phyloP scores from a whole-genome alignment of 139 green algal genomes.

The Tetraselmis chui region DNA sequence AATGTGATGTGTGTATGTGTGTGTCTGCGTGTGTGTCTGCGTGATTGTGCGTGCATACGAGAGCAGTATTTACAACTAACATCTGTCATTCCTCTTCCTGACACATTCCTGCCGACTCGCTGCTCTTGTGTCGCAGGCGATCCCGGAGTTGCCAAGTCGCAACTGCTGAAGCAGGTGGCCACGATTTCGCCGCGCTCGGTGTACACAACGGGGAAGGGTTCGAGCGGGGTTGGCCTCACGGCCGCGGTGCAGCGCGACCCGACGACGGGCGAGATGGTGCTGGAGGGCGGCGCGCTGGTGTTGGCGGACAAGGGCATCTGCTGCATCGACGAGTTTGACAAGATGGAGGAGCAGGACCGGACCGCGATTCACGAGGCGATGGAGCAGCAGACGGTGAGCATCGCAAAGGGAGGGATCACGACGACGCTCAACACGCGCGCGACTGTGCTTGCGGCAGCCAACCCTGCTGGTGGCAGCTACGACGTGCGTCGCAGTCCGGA shows the following conservation, averaged over 20 bases:
- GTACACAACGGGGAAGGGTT: constrained; percentile 96
- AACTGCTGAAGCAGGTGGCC: constrained; percentile 84
- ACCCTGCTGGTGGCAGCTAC: constrained; percentile 93
- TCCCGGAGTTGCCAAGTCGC: constrained; percentile 95
- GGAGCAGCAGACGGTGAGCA: constrained; percentile 98
- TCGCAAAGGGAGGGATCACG: constrained; percentile 98
- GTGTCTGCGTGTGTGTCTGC: no score
- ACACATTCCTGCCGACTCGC: background rate
- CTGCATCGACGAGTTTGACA: constrained; percentile 99
- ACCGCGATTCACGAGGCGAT: constrained; percentile 98
- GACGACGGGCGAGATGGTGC: constrained; percentile 87
- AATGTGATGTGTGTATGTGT: no score
- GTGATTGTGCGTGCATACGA: no score
- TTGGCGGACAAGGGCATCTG: constrained; percentile 97
- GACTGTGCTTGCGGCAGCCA: constrained; percentile 92
- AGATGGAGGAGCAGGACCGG: constrained; percentile 98
- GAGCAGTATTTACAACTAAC: no score
- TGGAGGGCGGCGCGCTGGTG: constrained; percentile 96
- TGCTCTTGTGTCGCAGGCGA: constrained; percentile 47
- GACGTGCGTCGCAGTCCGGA: constrained; percentile 76
- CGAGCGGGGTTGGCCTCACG: constrained; percentile 87
- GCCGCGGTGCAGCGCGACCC: constrained; percentile 84
- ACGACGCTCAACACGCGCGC: constrained; percentile 98
- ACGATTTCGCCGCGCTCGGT: constrained; percentile 81
- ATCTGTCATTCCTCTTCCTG: no score